Percentiles rank a stretch among this genome's conserved stretches.
Evolutionary conservation across 768 basidiomycete species (phyloP).

Genomic region (Serendipita sp.): DNA sequence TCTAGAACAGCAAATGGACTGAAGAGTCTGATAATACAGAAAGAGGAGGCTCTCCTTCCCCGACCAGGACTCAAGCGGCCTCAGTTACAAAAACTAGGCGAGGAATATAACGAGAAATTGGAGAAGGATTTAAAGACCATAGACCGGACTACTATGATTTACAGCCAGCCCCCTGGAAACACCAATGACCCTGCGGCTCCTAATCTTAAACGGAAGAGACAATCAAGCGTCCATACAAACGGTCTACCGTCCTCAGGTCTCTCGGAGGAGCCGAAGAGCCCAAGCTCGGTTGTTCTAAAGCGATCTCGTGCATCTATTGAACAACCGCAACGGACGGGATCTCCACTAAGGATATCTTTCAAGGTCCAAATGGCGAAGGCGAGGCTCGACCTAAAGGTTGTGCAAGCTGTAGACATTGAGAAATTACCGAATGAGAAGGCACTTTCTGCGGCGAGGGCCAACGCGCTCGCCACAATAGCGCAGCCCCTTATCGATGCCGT

Average conservation of each 20-base stretch:
- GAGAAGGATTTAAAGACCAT: background rate
- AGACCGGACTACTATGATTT: background rate
- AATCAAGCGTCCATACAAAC: background rate
- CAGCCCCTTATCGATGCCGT: background rate
- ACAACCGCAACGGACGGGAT: background rate
- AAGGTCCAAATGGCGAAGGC: constrained; percentile 5
- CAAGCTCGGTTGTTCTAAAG: background rate
- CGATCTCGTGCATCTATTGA: background rate
- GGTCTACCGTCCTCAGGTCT: background rate
- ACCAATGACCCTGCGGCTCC: background rate
- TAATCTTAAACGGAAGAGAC: background rate
- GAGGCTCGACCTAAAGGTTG: background rate
- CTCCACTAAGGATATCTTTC: background rate
- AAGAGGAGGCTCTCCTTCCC: background rate
- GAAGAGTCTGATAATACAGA: background rate
- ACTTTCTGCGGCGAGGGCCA: background rate
- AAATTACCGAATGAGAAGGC: background rate
- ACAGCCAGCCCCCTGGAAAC: background rate
- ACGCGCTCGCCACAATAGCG: background rate
- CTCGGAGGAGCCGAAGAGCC: background rate
- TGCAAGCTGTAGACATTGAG: constrained; percentile 1
- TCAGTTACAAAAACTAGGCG: background rate
- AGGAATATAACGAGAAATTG: background rate
- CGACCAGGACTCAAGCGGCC: background rate
- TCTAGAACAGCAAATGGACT: background rate